Base-by-base conservation (phyloP, 371 early-diverging fungal species). In the Rhizopus stolonifer region DNA sequence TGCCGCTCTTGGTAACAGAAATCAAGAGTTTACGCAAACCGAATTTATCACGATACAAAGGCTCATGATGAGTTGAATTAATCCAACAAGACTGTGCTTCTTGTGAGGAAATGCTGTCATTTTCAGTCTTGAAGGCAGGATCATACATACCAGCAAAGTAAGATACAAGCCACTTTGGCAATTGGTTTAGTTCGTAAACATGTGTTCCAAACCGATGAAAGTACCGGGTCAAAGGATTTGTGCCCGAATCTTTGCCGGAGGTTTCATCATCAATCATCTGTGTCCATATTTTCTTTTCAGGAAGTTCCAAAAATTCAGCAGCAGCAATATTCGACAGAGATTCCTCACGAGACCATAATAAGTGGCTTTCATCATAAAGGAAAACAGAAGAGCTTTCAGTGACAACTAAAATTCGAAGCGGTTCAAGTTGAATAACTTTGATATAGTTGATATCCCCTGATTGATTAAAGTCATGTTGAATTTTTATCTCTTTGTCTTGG, bases 11-110 rank as follows among this genome's bases (percentile, higher is more conserved):
- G 7, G 94, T 82, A 15, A 79, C 86, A 49, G 92, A 86, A 15
- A 96, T 65, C 32, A 91, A 56, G 7, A 95, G 72, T 67, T 95
- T 94, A 51, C 90, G 85, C 55, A 94, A 69, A 4, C 95, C 95
- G 71, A 91, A 89, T 49, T 81, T 74, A 57, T 94, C 95, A 11
- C 88, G 79, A 33, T 81, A 77, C 0, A 82, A 57, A 5, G 61
- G 55, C 43, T 64, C 55, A n/a, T 54, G 49, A 7, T 18, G 3
- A 3, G 66, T 31, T 10, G 29, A 15, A 43, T 61, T 56, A n/a
- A 55, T 56, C 58, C 56, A 60, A 14, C 70, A 77, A 2, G 62
- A 43, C 54, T 72, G 72, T 6, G 72, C 62, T 9, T 55, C 60
- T n/a, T 61, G 32, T 3, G 23, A 42, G 0, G 49, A 45, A 9